These are phyloP conservation scores for Coelastrella sp. DNA, from an alignment of 139 green algal genomes.

Conservation along the genomic window DNA sequence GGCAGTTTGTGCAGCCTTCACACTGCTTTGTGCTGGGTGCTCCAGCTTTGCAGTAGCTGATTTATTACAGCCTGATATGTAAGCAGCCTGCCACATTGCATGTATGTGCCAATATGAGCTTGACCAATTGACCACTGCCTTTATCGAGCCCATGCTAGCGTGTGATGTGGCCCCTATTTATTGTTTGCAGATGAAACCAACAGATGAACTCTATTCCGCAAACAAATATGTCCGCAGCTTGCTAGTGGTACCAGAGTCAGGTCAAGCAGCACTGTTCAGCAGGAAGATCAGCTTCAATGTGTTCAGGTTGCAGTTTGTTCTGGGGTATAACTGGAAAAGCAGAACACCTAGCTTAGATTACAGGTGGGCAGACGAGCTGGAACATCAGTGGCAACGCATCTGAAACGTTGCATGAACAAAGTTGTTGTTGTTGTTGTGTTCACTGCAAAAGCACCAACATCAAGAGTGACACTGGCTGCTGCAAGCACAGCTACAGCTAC, in stretches of 20 bases:
- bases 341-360: conserved; percentile 62
- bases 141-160: background rate
- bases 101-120: too few species aligned
- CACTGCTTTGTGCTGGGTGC: too few species aligned
- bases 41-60: too few species aligned
- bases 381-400: background rate
- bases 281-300: conserved; percentile 59
- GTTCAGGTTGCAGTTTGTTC: conserved; percentile 57
- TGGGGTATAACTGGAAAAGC: conserved; percentile 62
- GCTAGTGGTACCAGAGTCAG: conserved; percentile 59
- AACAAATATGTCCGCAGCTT: conserved; percentile 59
- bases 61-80: too few species aligned
- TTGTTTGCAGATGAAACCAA: conserved; percentile 29
- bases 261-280: conserved; percentile 55
- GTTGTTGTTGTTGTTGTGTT: too few species aligned
- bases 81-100: too few species aligned
- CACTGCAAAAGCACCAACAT: background rate
- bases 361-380: conserved; percentile 45
- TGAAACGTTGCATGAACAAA: too few species aligned
- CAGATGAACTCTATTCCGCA: background rate
- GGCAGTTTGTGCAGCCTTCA: too few species aligned
- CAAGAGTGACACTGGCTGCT: background rate
- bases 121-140: background rate
- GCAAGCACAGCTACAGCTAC: too few species aligned
- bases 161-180: background rate